Percentiles rank a stretch among this genome's conserved stretches.
Evolutionary conservation across 805 yeast genomes (phyloP).

Genomic region (Brettanomyces anomalus): DNA sequence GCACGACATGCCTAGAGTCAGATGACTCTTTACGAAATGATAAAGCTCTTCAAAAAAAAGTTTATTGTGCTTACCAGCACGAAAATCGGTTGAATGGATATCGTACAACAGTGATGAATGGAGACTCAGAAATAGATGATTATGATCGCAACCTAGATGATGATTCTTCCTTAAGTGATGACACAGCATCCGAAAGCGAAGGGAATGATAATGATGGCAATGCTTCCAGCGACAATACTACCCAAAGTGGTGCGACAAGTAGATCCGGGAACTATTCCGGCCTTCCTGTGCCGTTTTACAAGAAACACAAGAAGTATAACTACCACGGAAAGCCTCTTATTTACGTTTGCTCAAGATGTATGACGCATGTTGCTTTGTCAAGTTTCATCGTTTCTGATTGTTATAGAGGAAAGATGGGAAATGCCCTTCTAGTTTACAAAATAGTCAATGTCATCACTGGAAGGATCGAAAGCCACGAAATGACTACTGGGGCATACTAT

Average conservation of each 20-base stretch:
- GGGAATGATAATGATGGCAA: conserved; percentile 1
- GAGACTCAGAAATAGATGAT: not conserved
- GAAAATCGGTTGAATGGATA: too few species aligned
- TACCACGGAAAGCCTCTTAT: conserved; percentile 16
- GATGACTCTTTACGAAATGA: too few species aligned
- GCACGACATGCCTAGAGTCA: conserved; percentile 30
- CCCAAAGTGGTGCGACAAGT: conserved; percentile 1
- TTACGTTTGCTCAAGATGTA: conserved; percentile 21
- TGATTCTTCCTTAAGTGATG: conserved; percentile 3
- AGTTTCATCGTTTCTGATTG: conserved; percentile 24
- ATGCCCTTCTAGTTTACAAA: conserved; percentile 43
- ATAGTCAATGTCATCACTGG: conserved; percentile 26
- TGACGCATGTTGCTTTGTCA: conserved; percentile 23
- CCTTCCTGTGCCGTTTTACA: conserved; percentile 4
- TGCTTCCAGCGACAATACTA: conserved; percentile 3
- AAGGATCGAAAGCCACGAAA: conserved; percentile 21
- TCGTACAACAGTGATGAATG: too few species aligned
- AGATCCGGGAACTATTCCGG: not conserved
- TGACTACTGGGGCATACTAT: conserved; percentile 52
- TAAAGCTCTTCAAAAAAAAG: too few species aligned
- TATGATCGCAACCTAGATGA: not conserved
- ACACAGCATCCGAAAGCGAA: conserved; percentile 5
- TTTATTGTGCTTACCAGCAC: too few species aligned
- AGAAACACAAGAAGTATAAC: conserved; percentile 10
- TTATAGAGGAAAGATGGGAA: conserved; percentile 49